These are phyloP conservation scores for Zygnema cylindricum DNA, from an alignment of 139 green algal genomes.

Conservation along the genomic window DNA sequence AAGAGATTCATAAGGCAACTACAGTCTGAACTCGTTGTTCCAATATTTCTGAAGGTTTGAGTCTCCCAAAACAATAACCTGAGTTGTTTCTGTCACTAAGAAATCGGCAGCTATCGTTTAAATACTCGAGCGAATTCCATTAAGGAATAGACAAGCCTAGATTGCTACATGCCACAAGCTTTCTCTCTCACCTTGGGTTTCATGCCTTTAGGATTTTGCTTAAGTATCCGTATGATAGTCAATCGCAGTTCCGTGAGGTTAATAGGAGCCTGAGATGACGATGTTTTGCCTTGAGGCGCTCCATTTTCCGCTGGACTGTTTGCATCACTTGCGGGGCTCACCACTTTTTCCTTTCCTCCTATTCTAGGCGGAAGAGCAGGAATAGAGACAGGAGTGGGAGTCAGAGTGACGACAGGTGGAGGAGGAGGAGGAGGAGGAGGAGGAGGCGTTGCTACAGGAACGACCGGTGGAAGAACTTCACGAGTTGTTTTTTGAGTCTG, in stretches of 20 bases:
- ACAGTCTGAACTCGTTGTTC: no score
- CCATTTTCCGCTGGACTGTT: not conserved
- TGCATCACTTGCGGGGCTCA: not conserved
- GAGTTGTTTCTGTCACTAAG: no score
- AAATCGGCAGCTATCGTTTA: no score
- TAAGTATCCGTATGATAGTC: not conserved
- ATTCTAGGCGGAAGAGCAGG: not conserved
- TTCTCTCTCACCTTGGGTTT: constrained; percentile 9
- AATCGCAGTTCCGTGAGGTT: not conserved
- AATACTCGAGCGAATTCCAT: no score
- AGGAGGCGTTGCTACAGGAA: not conserved
- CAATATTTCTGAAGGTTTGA: no score
- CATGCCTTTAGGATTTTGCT: constrained; percentile 8
- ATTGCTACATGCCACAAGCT: no score
- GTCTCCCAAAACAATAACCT: no score
- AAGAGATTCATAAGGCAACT: no score
- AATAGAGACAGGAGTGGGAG: not conserved
- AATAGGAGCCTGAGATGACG: not conserved
- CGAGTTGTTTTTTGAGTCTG: no score
- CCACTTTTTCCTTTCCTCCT: not conserved
- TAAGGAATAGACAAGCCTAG: no score
- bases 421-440: not conserved
- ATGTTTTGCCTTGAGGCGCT: not conserved
- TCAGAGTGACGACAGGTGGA: not conserved
- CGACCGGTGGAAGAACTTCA: no score